A percentile compares a stretch with the other conserved stretches of the same genome.
Conservation (phyloP, 768 basidiomycete species). For the Sporobolomyces pararoseus region DNA sequence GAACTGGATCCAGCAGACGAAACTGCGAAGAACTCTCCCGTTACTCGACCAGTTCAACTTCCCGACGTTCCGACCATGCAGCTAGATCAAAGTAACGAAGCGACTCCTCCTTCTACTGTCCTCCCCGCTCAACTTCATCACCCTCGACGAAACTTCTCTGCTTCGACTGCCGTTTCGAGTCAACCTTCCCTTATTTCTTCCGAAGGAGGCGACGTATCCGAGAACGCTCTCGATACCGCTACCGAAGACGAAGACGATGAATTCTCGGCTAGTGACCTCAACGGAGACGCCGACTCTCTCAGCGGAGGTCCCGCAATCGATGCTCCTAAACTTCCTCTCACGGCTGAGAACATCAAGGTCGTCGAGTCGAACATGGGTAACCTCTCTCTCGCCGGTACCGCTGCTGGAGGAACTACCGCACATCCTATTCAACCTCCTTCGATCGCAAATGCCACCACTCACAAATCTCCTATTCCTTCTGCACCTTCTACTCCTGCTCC, state of each 20-base stretch:
- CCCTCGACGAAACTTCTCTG: constrained; percentile 17
- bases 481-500: not conserved
- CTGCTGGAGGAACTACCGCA: constrained; percentile 4
- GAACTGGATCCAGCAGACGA: not conserved
- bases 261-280: not conserved
- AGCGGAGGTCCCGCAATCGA: constrained; percentile 21
- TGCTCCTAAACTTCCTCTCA: constrained; percentile 4
- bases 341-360: constrained; percentile 14
- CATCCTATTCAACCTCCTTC: constrained; percentile 16
- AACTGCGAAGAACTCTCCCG: constrained; percentile 45
- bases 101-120: too few species aligned
- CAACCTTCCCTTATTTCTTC: constrained; percentile 15
- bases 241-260: constrained; percentile 33
- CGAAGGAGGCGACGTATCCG: constrained; percentile 19
- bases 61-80: not conserved
- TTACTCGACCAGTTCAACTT: constrained; percentile 44
- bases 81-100: not conserved
- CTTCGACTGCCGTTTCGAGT: constrained; percentile 21
- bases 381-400: constrained; percentile 7
- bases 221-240: constrained; percentile 31
- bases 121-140: not conserved
- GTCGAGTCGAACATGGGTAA: constrained; percentile 16
- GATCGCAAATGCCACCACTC: constrained; percentile 4
- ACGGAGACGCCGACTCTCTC: constrained; percentile 22
- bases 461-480: constrained; percentile 15